Percentiles rank a stretch among this genome's conserved stretches.
phyloP scores from a whole-genome alignment of 2,329 filamentous ascomycete genomes.

The Neocatenulostroma microsporum region DNA sequence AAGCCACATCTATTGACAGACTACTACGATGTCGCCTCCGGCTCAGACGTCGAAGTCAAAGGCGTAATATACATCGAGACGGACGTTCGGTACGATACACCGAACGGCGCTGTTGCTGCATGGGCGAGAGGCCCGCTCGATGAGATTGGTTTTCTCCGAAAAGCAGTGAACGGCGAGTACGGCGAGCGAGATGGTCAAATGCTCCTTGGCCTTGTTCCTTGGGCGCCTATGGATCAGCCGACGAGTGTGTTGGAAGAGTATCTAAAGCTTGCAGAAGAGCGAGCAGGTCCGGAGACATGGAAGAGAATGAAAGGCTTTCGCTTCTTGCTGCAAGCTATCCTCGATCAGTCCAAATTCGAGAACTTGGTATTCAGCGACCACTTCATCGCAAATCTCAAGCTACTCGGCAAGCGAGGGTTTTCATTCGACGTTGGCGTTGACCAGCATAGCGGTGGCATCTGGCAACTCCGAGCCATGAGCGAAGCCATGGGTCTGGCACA shows the following conservation, averaged over 20 bases:
- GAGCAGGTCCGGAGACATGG: conserved; percentile 57
- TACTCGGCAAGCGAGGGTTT: conserved; percentile 52
- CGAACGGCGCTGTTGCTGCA: conserved; percentile 25
- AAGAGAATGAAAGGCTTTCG: conserved; percentile 67
- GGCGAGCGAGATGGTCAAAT: conserved; percentile 40
- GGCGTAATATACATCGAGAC: conserved; percentile 81
- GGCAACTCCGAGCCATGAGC: conserved; percentile 40
- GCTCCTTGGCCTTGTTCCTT: conserved; percentile 67
- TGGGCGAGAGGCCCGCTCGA: conserved; percentile 63
- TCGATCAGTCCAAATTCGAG: conserved; percentile 29
- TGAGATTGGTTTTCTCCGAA: conserved; percentile 62
- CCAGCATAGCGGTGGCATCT: conserved; percentile 64
- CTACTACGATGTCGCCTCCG: conserved; percentile 19
- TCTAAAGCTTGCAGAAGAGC: conserved; percentile 52
- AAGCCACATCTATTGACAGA: conserved; percentile 50
- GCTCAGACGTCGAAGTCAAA: conserved; percentile 22
- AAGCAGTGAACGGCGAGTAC: conserved; percentile 54
- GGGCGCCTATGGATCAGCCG: conserved; percentile 72
- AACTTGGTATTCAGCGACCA: conserved; percentile 26
- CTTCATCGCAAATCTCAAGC: conserved; percentile 45
- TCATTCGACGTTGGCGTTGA: conserved; percentile 82
- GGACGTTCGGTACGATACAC: conserved; percentile 49
- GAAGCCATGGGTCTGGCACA: conserved; percentile 45
- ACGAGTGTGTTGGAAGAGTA: conserved; percentile 56
- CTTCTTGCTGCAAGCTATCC: conserved; percentile 62